These are phyloP conservation scores for Stemphylium beticola DNA, from an alignment of 2,329 filamentous ascomycete species.

Conservation along the genomic window DNA sequence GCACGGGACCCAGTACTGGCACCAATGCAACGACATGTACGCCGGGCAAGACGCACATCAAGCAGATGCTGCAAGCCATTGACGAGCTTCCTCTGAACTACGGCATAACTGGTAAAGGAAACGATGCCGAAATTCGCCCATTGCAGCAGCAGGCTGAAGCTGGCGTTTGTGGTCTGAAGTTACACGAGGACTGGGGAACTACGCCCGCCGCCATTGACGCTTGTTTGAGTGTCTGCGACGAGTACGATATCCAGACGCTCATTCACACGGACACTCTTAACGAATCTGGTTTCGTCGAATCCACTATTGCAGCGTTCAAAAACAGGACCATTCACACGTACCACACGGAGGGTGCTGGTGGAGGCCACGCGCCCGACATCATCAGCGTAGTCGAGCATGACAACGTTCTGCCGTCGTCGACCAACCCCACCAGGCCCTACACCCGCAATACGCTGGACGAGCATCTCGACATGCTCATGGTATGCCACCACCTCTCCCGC, in stretches of 20 bases:
- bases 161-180: constrained; percentile 87
- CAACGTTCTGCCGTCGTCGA: constrained; percentile 88
- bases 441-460: constrained; percentile 94
- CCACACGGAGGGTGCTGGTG: constrained; percentile 93
- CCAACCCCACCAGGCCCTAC: constrained; percentile 90
- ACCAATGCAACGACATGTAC: constrained; percentile 94
- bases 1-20: constrained; percentile 89
- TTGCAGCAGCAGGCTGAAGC: constrained; percentile 81
- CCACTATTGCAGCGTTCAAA: constrained; percentile 85
- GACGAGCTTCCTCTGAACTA: constrained; percentile 84
- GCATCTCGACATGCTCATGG: constrained; percentile 98
- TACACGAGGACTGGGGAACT: constrained; percentile 95
- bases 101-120: constrained; percentile 92
- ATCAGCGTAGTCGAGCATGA: constrained; percentile 88
- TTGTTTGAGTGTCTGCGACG: constrained; percentile 80
- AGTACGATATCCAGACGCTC: constrained; percentile 88
- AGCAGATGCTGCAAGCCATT: constrained; percentile 86
- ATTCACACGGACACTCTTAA: constrained; percentile 97
- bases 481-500: constrained; percentile 91
- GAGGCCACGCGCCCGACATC: constrained; percentile 94
- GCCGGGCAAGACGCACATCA: constrained; percentile 80
- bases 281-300: constrained; percentile 95
- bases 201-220: constrained; percentile 91
- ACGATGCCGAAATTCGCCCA: constrained; percentile 74
- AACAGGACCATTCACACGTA: constrained; percentile 92